Base-by-base conservation (phyloP, 495 filamentous ascomycete genomes). In the Tuber melanosporum region DNA sequence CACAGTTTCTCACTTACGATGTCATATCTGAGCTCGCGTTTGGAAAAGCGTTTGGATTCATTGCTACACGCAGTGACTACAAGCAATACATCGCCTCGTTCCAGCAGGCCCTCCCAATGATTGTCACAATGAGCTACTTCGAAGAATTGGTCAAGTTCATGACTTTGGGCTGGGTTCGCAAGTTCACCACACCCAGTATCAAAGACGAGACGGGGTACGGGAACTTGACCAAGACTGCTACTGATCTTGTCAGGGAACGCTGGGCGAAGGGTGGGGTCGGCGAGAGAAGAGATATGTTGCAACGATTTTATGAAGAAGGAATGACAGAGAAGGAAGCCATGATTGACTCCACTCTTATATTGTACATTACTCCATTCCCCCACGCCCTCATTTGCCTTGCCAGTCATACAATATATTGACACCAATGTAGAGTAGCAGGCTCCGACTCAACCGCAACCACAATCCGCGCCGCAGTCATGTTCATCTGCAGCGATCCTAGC, bases 11-110 rank as follows among this genome's bases (percentile, higher is more conserved):
- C 19, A 49, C 89, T 9, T 88, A 91, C 78, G 91, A 93, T 78
- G 86, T 90, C 2, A 90, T 93, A 74, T 88, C 87, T 17, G 88
- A 91, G 77, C 85, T 92, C 47, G 89, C 88, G 14, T 91, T 91
- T 80, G 90, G 90, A 19, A 84, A 87, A 46, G 86, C 90, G 1
- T 86, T 92, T 36, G 91, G 91, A 20, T 91, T 89, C 79, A 84
- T 92, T 4, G 85, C 87, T 66, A 85, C 85, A 73, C 90, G 89
- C 62, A 41, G 69, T 15, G 78, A 80, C 47, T 22, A 49, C 20
- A 49, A 49, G 7, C 47, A 49, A 49, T 49, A 49, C 47, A 49
- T 49, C 19, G 47, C 47, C 19, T 49, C 47, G 19, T 2, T 49
- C 17, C 47, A 49, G 22, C 47, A 49, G 47, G 47, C 47, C 47